Conservation (phyloP, 768 basidiomycete species). For the Mycena galopus region DNA sequence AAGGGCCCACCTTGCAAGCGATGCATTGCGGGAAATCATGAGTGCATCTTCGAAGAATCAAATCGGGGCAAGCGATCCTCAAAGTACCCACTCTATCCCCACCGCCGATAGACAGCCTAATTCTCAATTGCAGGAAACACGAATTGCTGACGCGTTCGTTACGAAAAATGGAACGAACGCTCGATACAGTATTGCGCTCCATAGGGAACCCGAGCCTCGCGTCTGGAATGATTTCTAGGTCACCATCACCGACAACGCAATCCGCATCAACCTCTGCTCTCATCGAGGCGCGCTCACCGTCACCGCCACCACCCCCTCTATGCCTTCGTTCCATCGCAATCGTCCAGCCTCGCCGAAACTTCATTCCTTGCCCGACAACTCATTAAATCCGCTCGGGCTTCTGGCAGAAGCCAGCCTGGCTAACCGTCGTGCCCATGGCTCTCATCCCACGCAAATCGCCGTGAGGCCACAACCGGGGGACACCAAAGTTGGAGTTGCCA, state of each 20-base stretch:
- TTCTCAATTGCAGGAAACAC: conserved; percentile 73
- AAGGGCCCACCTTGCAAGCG: conserved; percentile 94
- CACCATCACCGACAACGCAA: conserved; percentile 77
- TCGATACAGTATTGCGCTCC: conserved; percentile 92
- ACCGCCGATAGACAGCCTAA: conserved; percentile 42
- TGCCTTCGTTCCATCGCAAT: conserved; percentile 42
- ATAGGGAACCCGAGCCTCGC: conserved; percentile 87
- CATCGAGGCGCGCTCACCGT: conserved; percentile 63
- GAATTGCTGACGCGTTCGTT: conserved; percentile 85
- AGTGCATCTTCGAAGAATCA: conserved; percentile 97
- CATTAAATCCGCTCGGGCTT: conserved; percentile 91
- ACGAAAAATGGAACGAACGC: conserved; percentile 91
- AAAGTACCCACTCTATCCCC: conserved; percentile 61
- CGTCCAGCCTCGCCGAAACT: conserved; percentile 83
- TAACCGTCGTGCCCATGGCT: conserved; percentile 72
- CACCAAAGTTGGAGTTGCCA: conserved; percentile 81
- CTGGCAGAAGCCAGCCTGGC: conserved; percentile 91
- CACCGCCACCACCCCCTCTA: conserved; percentile 57
- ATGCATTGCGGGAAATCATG: conserved; percentile 81
- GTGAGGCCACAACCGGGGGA: conserved; percentile 52
- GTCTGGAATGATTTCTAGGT: conserved; percentile 85
- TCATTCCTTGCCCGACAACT: conserved; percentile 92
- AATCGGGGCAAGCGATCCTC: conserved; percentile 93
- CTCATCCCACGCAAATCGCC: conserved; percentile 54
- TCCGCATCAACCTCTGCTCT: conserved; percentile 69